Evolutionary conservation across 2,329 filamentous ascomycete genomes (phyloP).

Genomic region (Penicillium fuscoglaucum): DNA sequence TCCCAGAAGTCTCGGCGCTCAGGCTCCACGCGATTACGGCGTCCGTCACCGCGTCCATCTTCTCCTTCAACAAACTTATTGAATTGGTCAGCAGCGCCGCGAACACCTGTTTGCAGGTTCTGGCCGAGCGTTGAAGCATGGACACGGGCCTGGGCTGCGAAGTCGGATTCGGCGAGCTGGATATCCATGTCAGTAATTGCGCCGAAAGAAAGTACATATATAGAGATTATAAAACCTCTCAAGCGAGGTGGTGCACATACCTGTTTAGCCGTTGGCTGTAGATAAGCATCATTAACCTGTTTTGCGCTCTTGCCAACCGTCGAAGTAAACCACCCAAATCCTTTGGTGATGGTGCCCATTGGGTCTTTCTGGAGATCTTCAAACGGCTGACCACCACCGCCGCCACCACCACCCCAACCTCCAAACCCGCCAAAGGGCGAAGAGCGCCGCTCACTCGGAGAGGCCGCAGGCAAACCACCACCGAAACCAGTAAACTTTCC

Average conservation of each 20-base stretch:
- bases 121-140: slow-evolving; percentile 56
- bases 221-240: neutral
- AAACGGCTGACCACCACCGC: slow-evolving; percentile 59
- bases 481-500: slow-evolving; percentile 93
- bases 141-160: slow-evolving; percentile 69
- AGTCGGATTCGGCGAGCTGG: slow-evolving; percentile 76
- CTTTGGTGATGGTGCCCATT: slow-evolving; percentile 81
- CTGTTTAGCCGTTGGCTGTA: slow-evolving; percentile 89
- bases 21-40: slow-evolving; percentile 51
- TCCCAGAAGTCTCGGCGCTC: slow-evolving; percentile 89
- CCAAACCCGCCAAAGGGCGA: slow-evolving; percentile 27
- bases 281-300: slow-evolving; percentile 84
- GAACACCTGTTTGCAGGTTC: slow-evolving; percentile 66
- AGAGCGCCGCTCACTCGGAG: slow-evolving; percentile 32
- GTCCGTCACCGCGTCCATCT: slow-evolving; percentile 49
- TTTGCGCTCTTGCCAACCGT: slow-evolving; percentile 89
- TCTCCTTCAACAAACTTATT: slow-evolving; percentile 84
- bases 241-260: slow-evolving; percentile 48
- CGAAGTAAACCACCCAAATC: slow-evolving; percentile 89
- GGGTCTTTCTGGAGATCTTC: slow-evolving; percentile 92
- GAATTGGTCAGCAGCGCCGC: slow-evolving; percentile 75
- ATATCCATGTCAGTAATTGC: neutral
- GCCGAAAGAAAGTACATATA: neutral
- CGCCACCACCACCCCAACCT: slow-evolving; percentile 28
- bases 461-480: slow-evolving; percentile 63